Evolutionary conservation across 148 eudicot genomes (phyloP).

Genomic region (Talinum fruticosum): DNA sequence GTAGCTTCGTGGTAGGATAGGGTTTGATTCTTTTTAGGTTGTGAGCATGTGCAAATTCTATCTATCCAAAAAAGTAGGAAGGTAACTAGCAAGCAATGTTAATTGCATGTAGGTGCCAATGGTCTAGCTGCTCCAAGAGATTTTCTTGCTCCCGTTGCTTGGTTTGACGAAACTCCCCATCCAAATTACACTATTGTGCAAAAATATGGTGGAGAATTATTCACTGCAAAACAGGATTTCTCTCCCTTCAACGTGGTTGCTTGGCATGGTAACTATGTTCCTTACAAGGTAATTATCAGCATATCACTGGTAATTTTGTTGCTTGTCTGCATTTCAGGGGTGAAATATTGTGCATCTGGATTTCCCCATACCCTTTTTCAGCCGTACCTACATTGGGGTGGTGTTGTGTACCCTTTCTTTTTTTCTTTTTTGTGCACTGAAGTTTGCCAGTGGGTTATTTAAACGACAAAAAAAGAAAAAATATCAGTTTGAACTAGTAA

Average conservation of each 20-base stretch:
- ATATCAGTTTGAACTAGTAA: too few species aligned
- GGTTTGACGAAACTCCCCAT: constrained; percentile 57
- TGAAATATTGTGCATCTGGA: too few species aligned
- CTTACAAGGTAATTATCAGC: constrained; percentile 58
- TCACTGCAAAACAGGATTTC: constrained; percentile 94
- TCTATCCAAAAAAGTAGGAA: not conserved
- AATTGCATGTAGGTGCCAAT: constrained; percentile 73
- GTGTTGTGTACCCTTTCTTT: too few species aligned
- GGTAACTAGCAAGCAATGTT: constrained; percentile 4
- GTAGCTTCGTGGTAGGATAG: too few species aligned
- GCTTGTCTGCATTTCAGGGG: too few species aligned
- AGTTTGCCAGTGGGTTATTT: too few species aligned
- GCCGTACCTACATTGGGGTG: too few species aligned
- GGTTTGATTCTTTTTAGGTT: too few species aligned
- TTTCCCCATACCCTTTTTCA: too few species aligned
- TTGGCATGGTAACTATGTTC: constrained; percentile 97
- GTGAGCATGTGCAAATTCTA: too few species aligned
- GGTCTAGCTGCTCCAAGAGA: constrained; percentile 93
- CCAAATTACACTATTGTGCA: constrained; percentile 82
- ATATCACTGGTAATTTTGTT: not conserved
- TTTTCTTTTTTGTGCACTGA: too few species aligned
- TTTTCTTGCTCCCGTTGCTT: constrained; percentile 78
- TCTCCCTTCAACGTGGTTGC: constrained; percentile 98
- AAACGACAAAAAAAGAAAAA: too few species aligned
- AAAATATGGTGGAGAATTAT: constrained; percentile 95